Evolutionary conservation across 345 rosid species (phyloP).

Genomic region (Bruguiera sexangula): DNA sequence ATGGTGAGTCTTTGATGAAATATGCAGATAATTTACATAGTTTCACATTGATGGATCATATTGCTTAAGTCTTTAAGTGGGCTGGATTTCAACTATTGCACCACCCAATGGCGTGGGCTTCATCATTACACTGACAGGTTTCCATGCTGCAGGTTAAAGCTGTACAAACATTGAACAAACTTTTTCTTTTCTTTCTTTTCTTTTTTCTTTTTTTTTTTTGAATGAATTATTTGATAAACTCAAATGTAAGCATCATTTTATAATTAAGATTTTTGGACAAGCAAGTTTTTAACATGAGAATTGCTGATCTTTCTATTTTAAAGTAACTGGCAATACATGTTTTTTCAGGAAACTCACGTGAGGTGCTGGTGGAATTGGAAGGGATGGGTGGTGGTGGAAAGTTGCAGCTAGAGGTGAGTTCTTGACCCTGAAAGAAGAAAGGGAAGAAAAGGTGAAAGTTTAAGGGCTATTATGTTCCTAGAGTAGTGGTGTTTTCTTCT

Average conservation of each 20-base stretch:
- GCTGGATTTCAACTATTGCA: conserved; percentile 1
- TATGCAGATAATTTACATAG: background rate
- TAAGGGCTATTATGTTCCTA: no score
- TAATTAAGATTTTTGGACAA: background rate
- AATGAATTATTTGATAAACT: background rate
- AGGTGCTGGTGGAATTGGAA: conserved; percentile 74
- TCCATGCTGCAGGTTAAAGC: background rate
- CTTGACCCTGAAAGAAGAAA: background rate
- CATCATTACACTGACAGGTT: background rate
- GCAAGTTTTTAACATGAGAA: background rate
- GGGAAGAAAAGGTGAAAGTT: no score
- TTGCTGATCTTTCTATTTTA: background rate
- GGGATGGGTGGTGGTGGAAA: conserved; percentile 98
- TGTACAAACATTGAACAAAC: background rate
- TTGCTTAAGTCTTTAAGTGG: conserved; percentile 1
- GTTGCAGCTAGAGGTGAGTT: conserved; percentile 74
- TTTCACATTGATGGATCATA: conserved; percentile 4
- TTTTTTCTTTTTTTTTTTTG: background rate
- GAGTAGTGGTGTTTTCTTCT: no score
- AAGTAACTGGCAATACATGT: conserved; percentile 8
- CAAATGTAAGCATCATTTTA: background rate
- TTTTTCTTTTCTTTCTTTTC: background rate
- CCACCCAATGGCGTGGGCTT: background rate
- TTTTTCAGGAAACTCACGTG: conserved; percentile 62
- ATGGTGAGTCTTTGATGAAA: conserved; percentile 53